Evolutionary conservation across 345 rosid genomes (phyloP).

Genomic region (Cochlearia excelsa): DNA sequence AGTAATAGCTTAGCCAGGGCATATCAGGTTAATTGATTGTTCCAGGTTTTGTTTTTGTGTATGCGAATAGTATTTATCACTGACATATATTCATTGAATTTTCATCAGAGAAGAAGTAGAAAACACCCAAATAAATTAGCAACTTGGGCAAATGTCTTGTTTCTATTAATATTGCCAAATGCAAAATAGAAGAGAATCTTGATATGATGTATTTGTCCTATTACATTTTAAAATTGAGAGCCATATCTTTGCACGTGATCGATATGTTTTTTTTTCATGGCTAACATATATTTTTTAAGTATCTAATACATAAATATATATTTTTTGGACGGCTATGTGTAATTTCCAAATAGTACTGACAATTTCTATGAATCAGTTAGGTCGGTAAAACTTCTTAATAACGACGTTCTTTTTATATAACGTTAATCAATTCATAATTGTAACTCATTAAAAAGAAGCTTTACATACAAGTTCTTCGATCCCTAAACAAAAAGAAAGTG

Average conservation of each 20-base stretch:
- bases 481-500: slow-evolving; percentile 19
- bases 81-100: background rate
- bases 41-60: slow-evolving; percentile 10
- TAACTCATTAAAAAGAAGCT: slow-evolving; percentile 17
- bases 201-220: background rate
- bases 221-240: slow-evolving; percentile 2
- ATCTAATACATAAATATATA: background rate
- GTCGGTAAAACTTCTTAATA: too few relatives aligned
- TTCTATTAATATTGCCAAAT: slow-evolving; percentile 18
- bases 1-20: slow-evolving; percentile 11
- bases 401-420: too few relatives aligned
- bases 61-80: background rate
- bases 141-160: slow-evolving; percentile 13
- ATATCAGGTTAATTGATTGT: slow-evolving; percentile 9
- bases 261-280: slow-evolving; percentile 10
- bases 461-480: slow-evolving; percentile 17
- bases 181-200: slow-evolving; percentile 11
- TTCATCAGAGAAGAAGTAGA: background rate
- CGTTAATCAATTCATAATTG: slow-evolving; percentile 5
- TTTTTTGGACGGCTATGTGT: background rate
- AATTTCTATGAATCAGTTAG: too few relatives aligned
- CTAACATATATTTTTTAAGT: slow-evolving; percentile 15
- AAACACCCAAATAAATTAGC: background rate
- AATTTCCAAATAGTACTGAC: background rate
- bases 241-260: slow-evolving; percentile 26